Evolutionary conservation across 768 basidiomycete species (phyloP).

Genomic region (Tubosaeta sp.): DNA sequence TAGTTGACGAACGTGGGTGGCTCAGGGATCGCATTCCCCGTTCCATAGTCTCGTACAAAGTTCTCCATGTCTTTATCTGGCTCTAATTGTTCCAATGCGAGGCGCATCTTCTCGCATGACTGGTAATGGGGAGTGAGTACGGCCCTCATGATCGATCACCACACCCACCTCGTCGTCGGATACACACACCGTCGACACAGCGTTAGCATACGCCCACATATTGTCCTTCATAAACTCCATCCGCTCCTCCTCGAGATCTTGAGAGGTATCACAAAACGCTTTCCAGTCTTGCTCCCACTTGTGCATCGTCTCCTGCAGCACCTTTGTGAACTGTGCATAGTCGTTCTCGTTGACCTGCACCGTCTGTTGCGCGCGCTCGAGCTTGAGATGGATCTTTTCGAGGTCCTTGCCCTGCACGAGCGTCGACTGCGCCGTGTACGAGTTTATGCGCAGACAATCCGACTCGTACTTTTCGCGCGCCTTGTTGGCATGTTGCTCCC

Average conservation of each 20-base stretch:
- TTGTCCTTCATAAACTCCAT: constrained; percentile 93
- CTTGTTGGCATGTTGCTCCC: constrained; percentile 81
- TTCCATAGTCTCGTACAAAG: constrained; percentile 87
- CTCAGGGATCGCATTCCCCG: constrained; percentile 84
- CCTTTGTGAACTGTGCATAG: constrained; percentile 81
- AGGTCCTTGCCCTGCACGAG: constrained; percentile 91
- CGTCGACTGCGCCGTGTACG: constrained; percentile 86
- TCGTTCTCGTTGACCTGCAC: constrained; percentile 91
- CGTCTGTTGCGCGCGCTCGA: constrained; percentile 85
- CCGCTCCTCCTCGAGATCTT: constrained; percentile 95
- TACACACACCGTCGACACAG: constrained; percentile 93
- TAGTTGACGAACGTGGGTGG: constrained; percentile 86
- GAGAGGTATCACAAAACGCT: constrained; percentile 87
- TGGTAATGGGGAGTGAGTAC: constrained; percentile 26
- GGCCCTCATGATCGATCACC: background rate
- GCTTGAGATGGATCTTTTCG: constrained; percentile 82
- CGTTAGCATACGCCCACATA: constrained; percentile 94
- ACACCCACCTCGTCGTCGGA: constrained; percentile 85
- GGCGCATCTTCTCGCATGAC: constrained; percentile 89
- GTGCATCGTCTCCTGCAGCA: constrained; percentile 68
- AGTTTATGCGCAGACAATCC: constrained; percentile 91
- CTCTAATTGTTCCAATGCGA: constrained; percentile 86
- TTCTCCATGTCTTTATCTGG: constrained; percentile 82
- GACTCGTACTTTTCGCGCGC: constrained; percentile 91
- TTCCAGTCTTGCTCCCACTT: constrained; percentile 97